Percentiles rank a stretch among this genome's conserved stretches.
These are phyloP conservation scores for Pseudogymnoascus sp. DNA, from an alignment of 2,329 filamentous ascomycete species.

Conservation along the genomic window DNA sequence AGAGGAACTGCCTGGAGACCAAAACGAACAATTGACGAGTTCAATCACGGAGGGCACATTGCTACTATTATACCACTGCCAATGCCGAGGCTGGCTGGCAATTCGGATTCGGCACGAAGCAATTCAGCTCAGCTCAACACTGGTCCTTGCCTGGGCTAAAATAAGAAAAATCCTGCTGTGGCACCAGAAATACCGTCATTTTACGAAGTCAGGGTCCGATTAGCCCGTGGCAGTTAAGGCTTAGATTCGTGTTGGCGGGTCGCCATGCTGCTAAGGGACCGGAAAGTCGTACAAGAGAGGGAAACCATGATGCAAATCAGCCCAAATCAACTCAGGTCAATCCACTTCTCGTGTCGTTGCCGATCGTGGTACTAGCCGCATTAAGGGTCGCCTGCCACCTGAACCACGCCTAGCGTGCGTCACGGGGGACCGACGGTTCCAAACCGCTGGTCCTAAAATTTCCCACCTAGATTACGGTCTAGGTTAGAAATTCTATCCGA, in stretches of 20 bases:
- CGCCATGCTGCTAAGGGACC: not conserved
- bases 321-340: not conserved
- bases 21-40: not conserved
- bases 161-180: not conserved
- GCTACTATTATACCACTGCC: not conserved
- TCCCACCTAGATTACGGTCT: too few relatives aligned
- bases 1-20: not conserved
- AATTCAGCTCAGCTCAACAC: not conserved
- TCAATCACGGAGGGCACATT: not conserved
- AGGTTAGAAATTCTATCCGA: too few relatives aligned
- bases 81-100: not conserved
- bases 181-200: constrained; percentile 2
- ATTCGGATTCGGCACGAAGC: not conserved
- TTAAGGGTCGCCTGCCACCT: not conserved
- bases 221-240: not conserved
- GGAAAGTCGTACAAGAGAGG: not conserved
- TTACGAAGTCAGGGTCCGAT: constrained; percentile 7
- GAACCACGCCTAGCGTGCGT: not conserved
- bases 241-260: constrained; percentile 5
- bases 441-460: not conserved
- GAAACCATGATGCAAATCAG: not conserved
- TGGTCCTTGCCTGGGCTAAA: not conserved
- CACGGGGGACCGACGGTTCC: too few relatives aligned
- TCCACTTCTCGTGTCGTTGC: not conserved
- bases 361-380: constrained; percentile 5